A percentile compares a stretch with the other conserved stretches of the same genome.
phyloP scores from a whole-genome alignment of 2,329 filamentous ascomycete genomes.

The Monosporascus sp. region DNA sequence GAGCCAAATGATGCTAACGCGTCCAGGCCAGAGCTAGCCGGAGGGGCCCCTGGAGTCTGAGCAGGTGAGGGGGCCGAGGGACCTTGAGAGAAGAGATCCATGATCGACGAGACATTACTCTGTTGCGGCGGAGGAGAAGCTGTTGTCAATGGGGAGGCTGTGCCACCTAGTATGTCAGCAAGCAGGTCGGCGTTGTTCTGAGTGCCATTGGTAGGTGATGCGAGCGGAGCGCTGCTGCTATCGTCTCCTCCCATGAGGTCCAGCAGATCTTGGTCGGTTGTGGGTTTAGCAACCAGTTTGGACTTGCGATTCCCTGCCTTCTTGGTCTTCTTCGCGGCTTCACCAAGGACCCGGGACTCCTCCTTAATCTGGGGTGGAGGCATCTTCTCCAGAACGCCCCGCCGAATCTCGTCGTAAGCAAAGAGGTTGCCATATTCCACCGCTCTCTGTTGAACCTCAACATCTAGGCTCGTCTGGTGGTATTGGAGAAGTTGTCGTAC shows the following conservation, averaged over 20 bases:
- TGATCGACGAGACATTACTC: constrained; percentile 66
- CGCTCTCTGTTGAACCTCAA: constrained; percentile 92
- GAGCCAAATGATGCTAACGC: constrained; percentile 45
- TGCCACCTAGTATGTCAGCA: constrained; percentile 83
- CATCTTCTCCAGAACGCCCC: constrained; percentile 95
- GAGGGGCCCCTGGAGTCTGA: constrained; percentile 35
- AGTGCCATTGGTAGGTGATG: constrained; percentile 48
- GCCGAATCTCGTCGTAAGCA: constrained; percentile 76
- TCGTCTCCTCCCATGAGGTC: constrained; percentile 77
- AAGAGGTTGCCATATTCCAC: constrained; percentile 98
- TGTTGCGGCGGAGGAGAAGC: constrained; percentile 48
- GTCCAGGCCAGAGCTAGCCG: constrained; percentile 41
- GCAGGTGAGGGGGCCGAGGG: constrained; percentile 35
- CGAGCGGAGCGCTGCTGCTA: constrained; percentile 53
- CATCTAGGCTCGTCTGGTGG: constrained; percentile 81
- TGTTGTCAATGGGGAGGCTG: constrained; percentile 41
- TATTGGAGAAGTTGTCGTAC: constrained; percentile 71
- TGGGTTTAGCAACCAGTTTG: constrained; percentile 65
- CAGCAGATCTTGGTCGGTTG: constrained; percentile 81
- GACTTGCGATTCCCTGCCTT: constrained; percentile 68
- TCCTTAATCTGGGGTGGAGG: constrained; percentile 95
- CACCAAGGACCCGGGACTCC: constrained; percentile 83
- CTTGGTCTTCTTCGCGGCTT: constrained; percentile 64
- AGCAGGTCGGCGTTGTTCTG: constrained; percentile 80
- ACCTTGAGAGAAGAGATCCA: constrained; percentile 73